These are phyloP conservation scores for Perkinsela sp. DNA, from an alignment of 208 protist species.

Conservation along the genomic window DNA sequence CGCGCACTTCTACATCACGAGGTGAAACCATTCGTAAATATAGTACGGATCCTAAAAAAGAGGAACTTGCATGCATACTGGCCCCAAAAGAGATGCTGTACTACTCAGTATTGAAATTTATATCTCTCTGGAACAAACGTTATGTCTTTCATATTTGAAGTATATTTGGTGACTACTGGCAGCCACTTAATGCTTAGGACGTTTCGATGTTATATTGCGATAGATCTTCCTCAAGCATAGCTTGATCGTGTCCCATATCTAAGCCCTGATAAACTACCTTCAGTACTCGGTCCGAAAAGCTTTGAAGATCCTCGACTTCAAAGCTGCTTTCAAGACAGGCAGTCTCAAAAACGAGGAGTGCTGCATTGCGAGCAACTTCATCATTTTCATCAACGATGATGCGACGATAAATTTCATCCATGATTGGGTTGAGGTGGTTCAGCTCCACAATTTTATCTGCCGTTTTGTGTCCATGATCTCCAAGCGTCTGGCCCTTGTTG, in stretches of 20 bases:
- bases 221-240: constrained; percentile 33
- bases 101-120: too few species aligned
- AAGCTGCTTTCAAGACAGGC: constrained; percentile 75
- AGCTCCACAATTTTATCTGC: constrained; percentile 73
- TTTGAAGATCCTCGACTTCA: constrained; percentile 27
- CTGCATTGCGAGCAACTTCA: constrained; percentile 40
- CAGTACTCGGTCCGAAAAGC: constrained; percentile 45
- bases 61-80: too few species aligned
- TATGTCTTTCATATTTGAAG: too few species aligned
- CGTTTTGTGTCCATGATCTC: constrained; percentile 7
- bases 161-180: too few species aligned
- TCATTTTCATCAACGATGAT: constrained; percentile 57
- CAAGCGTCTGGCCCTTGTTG: constrained; percentile 75
- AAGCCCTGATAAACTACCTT: constrained; percentile 56
- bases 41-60: too few species aligned
- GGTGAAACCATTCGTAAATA: too few species aligned
- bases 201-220: constrained; percentile 22
- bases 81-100: too few species aligned
- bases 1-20: too few species aligned
- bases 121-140: too few species aligned
- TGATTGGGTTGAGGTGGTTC: constrained; percentile 86
- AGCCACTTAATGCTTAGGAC: too few species aligned
- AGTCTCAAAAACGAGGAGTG: constrained; percentile 80
- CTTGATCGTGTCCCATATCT: constrained; percentile 25
- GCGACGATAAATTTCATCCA: constrained; percentile 62